These are phyloP conservation scores for Knoxia roxburghii DNA, from an alignment of 257 asterid species.

Conservation along the genomic window DNA sequence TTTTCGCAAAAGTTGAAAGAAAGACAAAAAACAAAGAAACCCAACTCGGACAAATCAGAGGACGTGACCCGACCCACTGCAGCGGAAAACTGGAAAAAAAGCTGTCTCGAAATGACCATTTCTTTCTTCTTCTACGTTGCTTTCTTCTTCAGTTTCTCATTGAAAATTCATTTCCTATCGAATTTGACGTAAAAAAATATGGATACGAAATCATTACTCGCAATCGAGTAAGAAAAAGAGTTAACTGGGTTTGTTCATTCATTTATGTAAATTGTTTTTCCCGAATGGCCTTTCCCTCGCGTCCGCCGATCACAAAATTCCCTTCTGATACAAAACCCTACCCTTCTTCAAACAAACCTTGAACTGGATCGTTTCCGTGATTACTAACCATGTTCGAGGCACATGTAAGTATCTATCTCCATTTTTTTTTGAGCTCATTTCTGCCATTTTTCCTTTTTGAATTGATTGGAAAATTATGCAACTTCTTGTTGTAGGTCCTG, in stretches of 20 bases:
- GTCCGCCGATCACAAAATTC: slow-evolving; percentile 15
- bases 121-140: no score
- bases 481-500: slow-evolving; percentile 53
- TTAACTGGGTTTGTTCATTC: background rate
- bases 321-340: background rate
- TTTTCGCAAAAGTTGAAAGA: no score
- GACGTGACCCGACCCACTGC: no score
- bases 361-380: slow-evolving; percentile 10
- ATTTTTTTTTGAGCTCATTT: background rate
- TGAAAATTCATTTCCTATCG: no score
- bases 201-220: no score
- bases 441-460: background rate
- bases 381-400: slow-evolving; percentile 47
- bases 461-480: background rate
- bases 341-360: background rate
- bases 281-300: slow-evolving; percentile 14
- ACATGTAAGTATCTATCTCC: slow-evolving; percentile 27
- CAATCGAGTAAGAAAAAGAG: no score
- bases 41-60: no score
- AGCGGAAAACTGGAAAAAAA: no score
- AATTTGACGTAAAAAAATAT: no score
- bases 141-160: no score
- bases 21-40: no score
- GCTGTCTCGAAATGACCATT: no score
- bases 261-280: background rate